Evolutionary conservation across 495 filamentous ascomycete species (phyloP).

Genomic region (Oleoguttula mirabilis): DNA sequence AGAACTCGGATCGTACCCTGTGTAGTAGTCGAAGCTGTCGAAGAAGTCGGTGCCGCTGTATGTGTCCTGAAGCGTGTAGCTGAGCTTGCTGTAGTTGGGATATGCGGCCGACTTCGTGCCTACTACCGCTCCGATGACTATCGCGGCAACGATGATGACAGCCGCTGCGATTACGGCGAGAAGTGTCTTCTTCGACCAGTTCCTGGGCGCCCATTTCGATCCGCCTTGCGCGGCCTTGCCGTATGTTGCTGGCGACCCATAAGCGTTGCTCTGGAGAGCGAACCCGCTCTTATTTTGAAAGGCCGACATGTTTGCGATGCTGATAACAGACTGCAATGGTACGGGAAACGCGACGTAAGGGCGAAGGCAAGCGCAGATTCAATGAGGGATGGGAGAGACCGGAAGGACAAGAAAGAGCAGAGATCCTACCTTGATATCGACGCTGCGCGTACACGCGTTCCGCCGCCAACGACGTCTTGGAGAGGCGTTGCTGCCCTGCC

Average conservation of each 20-base stretch:
- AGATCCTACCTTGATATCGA: no score
- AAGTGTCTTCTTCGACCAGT: neutral
- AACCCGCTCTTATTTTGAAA: neutral
- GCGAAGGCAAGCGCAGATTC: no score
- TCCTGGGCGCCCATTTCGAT: neutral
- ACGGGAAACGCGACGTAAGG: no score
- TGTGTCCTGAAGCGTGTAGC: constrained; percentile 41
- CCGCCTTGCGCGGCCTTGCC: neutral
- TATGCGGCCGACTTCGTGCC: constrained; percentile 39
- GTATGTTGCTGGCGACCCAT: neutral
- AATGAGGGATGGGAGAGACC: no score
- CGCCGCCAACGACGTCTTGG: no score
- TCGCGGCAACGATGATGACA: constrained; percentile 42
- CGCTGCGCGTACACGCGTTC: no score
- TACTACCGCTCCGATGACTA: constrained; percentile 25
- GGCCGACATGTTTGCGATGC: no score
- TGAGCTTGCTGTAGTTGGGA: constrained; percentile 40
- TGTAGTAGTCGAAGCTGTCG: constrained; percentile 42
- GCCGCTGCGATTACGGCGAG: constrained; percentile 25
- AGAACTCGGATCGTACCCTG: constrained; percentile 38
- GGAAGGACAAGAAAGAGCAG: no score
- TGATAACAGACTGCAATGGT: no score
- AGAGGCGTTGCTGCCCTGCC: no score
- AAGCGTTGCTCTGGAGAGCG: neutral
- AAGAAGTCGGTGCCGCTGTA: constrained; percentile 41